These are phyloP conservation scores for Forsythia viridissima DNA, from an alignment of 257 asterid species.

Conservation along the genomic window DNA sequence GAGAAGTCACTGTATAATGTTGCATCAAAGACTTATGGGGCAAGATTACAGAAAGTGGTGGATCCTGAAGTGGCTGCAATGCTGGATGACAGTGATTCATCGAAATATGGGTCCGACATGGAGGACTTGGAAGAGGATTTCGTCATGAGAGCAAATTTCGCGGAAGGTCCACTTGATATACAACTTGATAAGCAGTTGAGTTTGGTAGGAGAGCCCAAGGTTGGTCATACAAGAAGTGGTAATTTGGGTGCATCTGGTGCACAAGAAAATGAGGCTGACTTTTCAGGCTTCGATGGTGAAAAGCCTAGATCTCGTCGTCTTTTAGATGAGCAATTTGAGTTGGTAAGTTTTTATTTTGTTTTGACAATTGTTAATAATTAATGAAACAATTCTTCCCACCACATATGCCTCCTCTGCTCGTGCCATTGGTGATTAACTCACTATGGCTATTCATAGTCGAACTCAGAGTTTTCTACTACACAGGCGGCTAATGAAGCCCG, in stretches of 20 bases:
- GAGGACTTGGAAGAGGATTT: constrained; percentile 96
- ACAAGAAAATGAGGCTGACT: constrained; percentile 7
- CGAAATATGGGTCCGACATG: constrained; percentile 61
- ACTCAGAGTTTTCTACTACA: not conserved
- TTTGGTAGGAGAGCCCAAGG: constrained; percentile 21
- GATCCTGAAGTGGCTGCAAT: constrained; percentile 88
- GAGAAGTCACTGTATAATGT: constrained; percentile 52
- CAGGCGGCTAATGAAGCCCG: not conserved
- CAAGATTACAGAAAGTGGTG: constrained; percentile 60
- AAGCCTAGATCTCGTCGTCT: constrained; percentile 63
- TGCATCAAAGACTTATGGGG: constrained; percentile 59
- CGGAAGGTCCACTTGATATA: constrained; percentile 47
- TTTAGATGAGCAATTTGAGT: constrained; percentile 86
- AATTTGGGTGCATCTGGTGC: constrained; percentile 25
- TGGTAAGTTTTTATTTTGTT: constrained; percentile 46
- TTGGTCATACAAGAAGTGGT: constrained; percentile 18
- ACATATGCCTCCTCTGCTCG: not conserved
- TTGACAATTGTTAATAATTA: not conserved
- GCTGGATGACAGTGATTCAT: constrained; percentile 65
- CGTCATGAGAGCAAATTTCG: constrained; percentile 64
- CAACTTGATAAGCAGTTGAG: constrained; percentile 37
- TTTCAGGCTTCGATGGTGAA: constrained; percentile 27
- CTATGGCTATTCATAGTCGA: not conserved
- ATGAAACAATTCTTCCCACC: not conserved
- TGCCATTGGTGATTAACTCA: not conserved